Evolutionary conservation across 1,284 basidiomycete species (phyloP).

Genomic region (Leccinum fuscescens): DNA sequence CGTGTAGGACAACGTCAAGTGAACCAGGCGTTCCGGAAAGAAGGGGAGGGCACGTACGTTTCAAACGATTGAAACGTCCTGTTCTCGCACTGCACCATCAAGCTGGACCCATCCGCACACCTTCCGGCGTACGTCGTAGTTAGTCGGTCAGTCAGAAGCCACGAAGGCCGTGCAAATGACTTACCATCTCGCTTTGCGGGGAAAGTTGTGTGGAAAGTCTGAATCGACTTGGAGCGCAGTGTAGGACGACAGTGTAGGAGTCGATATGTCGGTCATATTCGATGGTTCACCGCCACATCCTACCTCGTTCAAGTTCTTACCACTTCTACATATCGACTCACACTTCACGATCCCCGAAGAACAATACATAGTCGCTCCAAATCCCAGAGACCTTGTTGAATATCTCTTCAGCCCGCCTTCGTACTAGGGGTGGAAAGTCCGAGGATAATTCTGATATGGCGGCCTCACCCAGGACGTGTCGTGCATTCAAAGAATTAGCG

Average conservation of each 20-base stretch:
- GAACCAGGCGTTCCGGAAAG: not conserved
- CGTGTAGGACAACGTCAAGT: not conserved
- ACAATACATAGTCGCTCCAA: too few species aligned
- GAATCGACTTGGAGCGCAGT: conserved; percentile 22
- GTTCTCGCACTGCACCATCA: conserved; percentile 63
- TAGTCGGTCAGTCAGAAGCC: not conserved
- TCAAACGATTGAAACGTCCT: conserved; percentile 48
- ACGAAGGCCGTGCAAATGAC: not conserved
- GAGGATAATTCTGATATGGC: too few species aligned
- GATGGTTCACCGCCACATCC: too few species aligned
- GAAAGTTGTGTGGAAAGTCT: conserved; percentile 41
- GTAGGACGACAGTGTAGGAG: conserved; percentile 7
- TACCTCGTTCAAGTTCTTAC: too few species aligned
- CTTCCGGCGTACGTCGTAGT: conserved; percentile 34
- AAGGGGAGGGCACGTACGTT: conserved; percentile 8
- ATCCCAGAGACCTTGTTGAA: too few species aligned
- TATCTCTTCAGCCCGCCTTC: too few species aligned
- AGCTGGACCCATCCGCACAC: conserved; percentile 62
- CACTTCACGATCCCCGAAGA: too few species aligned
- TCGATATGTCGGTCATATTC: not conserved
- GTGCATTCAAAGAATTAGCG: too few species aligned
- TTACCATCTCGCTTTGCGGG: conserved; percentile 51
- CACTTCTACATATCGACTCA: too few species aligned
- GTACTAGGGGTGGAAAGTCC: too few species aligned
- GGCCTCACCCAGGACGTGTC: too few species aligned